phyloP scores from a whole-genome alignment of 106 monocot genomes.

The Allium sativum region DNA sequence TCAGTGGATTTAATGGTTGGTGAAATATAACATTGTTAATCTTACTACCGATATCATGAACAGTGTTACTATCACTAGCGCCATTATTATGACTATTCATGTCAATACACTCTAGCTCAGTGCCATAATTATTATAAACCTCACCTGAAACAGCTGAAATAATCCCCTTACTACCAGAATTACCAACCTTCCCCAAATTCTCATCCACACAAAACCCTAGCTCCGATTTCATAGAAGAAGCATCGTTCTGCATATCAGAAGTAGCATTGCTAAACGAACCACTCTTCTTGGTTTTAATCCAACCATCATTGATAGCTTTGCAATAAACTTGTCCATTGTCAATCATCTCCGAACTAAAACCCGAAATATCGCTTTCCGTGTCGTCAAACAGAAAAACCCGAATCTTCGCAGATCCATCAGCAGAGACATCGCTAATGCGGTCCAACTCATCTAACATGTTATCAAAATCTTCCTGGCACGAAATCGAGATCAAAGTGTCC shows the following conservation, averaged over 20 bases:
- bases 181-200: conserved; percentile 5
- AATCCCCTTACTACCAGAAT: neutral
- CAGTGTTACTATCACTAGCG: conserved; percentile 77
- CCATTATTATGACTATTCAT: conserved; percentile 33
- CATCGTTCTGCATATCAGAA: conserved; percentile 17
- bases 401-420: conserved; percentile 50
- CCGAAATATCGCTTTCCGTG: conserved; percentile 24
- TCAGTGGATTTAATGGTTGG: conserved; percentile 36
- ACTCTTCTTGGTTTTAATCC: conserved; percentile 10
- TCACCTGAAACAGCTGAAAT: neutral
- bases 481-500: conserved; percentile 54
- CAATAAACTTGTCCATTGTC: conserved; percentile 26
- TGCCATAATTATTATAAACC: conserved; percentile 42
- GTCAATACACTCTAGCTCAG: conserved; percentile 7
- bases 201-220: conserved; percentile 14
- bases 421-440: conserved; percentile 24
- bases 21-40: conserved; percentile 1
- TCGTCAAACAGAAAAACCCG: conserved; percentile 58
- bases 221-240: neutral
- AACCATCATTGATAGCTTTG: conserved; percentile 36
- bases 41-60: conserved; percentile 18
- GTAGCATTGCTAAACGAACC: conserved; percentile 13
- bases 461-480: conserved; percentile 45
- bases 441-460: conserved; percentile 91
- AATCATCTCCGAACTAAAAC: conserved; percentile 21